Percentiles rank a stretch among this genome's conserved stretches.
phyloP scores from a whole-genome alignment of 1,139 yeast species.

The Suhomyces wounanorum region DNA sequence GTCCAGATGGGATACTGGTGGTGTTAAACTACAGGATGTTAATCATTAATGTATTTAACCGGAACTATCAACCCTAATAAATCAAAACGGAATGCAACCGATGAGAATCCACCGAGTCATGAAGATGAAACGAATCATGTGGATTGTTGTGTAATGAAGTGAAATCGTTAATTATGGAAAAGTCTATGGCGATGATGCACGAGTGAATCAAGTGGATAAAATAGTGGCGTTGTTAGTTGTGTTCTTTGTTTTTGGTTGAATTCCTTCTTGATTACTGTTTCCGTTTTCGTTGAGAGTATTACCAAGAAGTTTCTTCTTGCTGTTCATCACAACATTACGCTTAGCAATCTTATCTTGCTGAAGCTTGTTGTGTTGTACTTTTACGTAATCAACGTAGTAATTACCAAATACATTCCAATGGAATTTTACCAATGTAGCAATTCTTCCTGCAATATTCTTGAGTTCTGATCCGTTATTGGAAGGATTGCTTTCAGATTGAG shows the following conservation, averaged over 20 bases:
- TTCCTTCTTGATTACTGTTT: slow-evolving; percentile 11
- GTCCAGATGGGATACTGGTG: not conserved
- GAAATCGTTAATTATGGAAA: slow-evolving; percentile 7
- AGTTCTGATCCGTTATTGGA: slow-evolving; percentile 33
- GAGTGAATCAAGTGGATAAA: slow-evolving; percentile 13
- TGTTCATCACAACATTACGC: slow-evolving; percentile 13
- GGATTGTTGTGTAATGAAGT: slow-evolving; percentile 6
- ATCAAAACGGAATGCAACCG: slow-evolving; percentile 6
- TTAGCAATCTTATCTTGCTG: slow-evolving; percentile 21
- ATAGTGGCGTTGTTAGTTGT: slow-evolving; percentile 14
- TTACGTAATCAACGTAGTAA: slow-evolving; percentile 41
- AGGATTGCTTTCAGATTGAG: not conserved
- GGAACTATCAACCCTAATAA: slow-evolving; percentile 7
- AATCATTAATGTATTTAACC: slow-evolving; percentile 5
- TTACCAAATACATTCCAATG: slow-evolving; percentile 76
- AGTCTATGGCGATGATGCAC: slow-evolving; percentile 5
- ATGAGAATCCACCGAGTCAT: slow-evolving; percentile 1
- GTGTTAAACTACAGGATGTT: not conserved
- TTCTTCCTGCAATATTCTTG: slow-evolving; percentile 50
- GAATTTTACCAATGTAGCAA: slow-evolving; percentile 62
- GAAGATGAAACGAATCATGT: slow-evolving; percentile 1
- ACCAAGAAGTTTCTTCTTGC: slow-evolving; percentile 12
- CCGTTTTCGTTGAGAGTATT: slow-evolving; percentile 13
- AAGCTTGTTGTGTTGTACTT: slow-evolving; percentile 20
- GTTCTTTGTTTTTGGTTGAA: slow-evolving; percentile 12